Percentiles rank a stretch among this genome's conserved stretches.
Evolutionary conservation across 306 rosid species (phyloP).

Genomic region (Fagus crenata): DNA sequence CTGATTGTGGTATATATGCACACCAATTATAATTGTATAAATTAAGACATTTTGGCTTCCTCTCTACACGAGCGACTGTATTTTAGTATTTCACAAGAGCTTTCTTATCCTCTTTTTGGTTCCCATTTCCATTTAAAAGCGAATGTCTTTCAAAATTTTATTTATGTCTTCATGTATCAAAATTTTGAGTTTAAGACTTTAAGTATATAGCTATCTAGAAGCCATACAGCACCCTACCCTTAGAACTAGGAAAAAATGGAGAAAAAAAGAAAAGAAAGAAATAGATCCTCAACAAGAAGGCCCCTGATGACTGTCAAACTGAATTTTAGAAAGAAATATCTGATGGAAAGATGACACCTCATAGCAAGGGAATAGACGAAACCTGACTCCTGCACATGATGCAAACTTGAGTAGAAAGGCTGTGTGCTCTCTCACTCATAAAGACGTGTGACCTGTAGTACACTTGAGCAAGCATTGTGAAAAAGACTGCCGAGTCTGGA

Average conservation of each 20-base stretch:
- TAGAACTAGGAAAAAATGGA: neutral
- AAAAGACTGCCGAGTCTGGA: neutral
- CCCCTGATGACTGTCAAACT: neutral
- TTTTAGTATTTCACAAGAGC: neutral
- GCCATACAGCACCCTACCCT: neutral
- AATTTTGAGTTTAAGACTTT: neutral
- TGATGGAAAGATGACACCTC: neutral
- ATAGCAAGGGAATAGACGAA: neutral
- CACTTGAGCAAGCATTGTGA: neutral
- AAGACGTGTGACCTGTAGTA: neutral
- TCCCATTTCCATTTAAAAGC: neutral
- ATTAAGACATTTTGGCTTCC: neutral
- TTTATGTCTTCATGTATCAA: neutral
- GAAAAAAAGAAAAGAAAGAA: neutral
- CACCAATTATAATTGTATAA: neutral
- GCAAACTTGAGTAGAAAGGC: neutral
- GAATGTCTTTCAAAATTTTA: neutral
- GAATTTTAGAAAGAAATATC: neutral
- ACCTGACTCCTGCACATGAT: neutral
- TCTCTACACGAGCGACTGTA: neutral
- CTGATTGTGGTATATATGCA: neutral
- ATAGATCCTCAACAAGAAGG: neutral
- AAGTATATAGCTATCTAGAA: neutral
- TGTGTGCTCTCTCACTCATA: neutral
- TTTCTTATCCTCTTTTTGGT: neutral